phyloP scores from a whole-genome alignment of 768 basidiomycete species.

The Polyporus arcularius region DNA sequence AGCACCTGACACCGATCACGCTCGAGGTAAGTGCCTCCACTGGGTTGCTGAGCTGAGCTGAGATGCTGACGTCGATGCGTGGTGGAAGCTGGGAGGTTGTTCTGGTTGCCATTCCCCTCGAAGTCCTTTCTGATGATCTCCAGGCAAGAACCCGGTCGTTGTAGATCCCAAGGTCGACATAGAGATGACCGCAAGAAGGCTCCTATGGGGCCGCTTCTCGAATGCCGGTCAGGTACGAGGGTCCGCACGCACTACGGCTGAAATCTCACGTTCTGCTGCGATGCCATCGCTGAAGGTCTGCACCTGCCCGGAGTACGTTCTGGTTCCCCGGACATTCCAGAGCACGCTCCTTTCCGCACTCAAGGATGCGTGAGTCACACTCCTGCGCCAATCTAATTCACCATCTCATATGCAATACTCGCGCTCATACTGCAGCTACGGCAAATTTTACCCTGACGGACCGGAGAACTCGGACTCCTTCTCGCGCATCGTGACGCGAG shows the following conservation, averaged over 20 bases:
- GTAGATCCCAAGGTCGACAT: conserved; percentile 63
- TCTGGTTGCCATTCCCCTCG: no score
- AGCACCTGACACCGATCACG: conserved; percentile 73
- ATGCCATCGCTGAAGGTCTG: conserved; percentile 51
- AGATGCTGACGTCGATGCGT: conserved; percentile 28
- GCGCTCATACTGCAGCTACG: conserved; percentile 38
- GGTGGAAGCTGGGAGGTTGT: conserved; percentile 50
- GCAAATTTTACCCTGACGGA: conserved; percentile 54
- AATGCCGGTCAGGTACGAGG: conserved; percentile 62
- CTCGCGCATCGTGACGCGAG: conserved; percentile 51
- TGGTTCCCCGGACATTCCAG: conserved; percentile 42
- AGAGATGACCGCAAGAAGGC: conserved; percentile 59
- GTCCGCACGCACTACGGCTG: background rate
- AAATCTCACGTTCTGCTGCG: background rate
- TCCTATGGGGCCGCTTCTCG: conserved; percentile 77
- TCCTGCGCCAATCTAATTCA: background rate
- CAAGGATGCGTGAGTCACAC: conserved; percentile 40
- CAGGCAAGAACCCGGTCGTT: conserved; percentile 66
- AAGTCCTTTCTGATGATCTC: background rate
- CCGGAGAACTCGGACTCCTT: conserved; percentile 42
- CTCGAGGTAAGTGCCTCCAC: conserved; percentile 45
- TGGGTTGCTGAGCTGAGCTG: conserved; percentile 42
- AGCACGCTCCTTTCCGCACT: conserved; percentile 42
- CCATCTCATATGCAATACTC: no score
- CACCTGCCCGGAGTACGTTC: conserved; percentile 58